Evolutionary conservation across 2,329 filamentous ascomycete species (phyloP).

Genomic region (Teratosphaeria epicoccoides): DNA sequence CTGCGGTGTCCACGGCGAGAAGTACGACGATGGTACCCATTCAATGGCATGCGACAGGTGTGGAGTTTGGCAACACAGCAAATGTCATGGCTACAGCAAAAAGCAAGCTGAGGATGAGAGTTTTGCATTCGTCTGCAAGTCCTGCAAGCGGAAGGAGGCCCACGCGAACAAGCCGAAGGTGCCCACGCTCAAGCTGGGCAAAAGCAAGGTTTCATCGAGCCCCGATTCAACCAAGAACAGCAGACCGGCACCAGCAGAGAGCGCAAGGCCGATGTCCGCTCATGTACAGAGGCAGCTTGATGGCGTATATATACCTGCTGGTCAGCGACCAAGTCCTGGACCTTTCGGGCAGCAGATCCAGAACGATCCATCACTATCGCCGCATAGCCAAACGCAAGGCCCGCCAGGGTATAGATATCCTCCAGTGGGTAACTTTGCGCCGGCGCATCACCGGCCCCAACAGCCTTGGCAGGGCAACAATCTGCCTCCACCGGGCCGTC

Average conservation of each 20-base stretch:
- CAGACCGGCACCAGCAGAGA: background rate
- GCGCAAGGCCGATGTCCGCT: constrained; percentile 2
- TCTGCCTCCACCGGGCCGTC: constrained; percentile 13
- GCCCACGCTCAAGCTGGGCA: constrained; percentile 48
- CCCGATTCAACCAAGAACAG: constrained; percentile 7
- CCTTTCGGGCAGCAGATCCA: constrained; percentile 21
- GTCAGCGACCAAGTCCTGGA: constrained; percentile 9
- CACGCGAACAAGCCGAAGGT: constrained; percentile 52
- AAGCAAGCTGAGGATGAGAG: constrained; percentile 71
- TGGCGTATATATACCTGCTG: constrained; percentile 3
- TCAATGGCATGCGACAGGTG: constrained; percentile 90
- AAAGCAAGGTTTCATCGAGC: constrained; percentile 15
- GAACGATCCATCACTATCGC: constrained; percentile 35
- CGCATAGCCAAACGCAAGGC: constrained; percentile 34
- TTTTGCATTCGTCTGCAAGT: constrained; percentile 75
- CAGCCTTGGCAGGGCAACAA: constrained; percentile 19
- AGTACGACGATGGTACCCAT: constrained; percentile 82
- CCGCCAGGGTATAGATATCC: constrained; percentile 28
- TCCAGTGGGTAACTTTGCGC: constrained; percentile 20
- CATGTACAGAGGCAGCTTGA: constrained; percentile 21
- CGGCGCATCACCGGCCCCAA: constrained; percentile 17
- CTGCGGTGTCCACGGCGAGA: constrained; percentile 80
- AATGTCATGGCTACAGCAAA: constrained; percentile 72
- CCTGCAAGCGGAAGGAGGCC: constrained; percentile 61
- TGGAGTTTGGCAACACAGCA: constrained; percentile 94